Conservation (phyloP, 164 flowering plant genomes). For the Umbellularia californica region DNA sequence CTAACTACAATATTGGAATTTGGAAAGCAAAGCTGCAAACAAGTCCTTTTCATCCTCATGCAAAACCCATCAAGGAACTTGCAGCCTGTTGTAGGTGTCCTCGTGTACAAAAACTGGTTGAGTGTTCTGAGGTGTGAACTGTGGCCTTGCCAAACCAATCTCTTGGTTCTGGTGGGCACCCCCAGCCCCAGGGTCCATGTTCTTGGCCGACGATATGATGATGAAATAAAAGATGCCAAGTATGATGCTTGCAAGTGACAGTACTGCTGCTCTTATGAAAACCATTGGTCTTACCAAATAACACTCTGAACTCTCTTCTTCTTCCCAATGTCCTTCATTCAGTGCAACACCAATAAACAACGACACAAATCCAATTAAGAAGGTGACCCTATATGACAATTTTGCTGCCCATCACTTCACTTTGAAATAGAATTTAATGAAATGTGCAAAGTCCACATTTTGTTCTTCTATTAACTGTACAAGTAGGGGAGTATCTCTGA, state of each 20-base stretch:
- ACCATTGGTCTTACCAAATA: slow-evolving; percentile 88
- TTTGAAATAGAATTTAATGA: too few relatives aligned
- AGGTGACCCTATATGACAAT: slow-evolving; percentile 64
- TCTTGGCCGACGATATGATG: slow-evolving; percentile 37
- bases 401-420: too few relatives aligned
- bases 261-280: slow-evolving; percentile 67
- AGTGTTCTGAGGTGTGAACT: slow-evolving; percentile 37
- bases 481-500: too few relatives aligned
- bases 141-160: slow-evolving; percentile 78
- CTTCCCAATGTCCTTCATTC: slow-evolving; percentile 60
- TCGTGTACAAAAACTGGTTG: slow-evolving; percentile 83
- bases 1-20: too few relatives aligned
- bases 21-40: too few relatives aligned
- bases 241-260: slow-evolving; percentile 56
- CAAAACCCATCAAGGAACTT: slow-evolving; percentile 32
- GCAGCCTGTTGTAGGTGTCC: slow-evolving; percentile 76
- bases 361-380: slow-evolving; percentile 68
- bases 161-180: slow-evolving; percentile 28
- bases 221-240: slow-evolving; percentile 67
- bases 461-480: too few relatives aligned
- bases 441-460: too few relatives aligned
- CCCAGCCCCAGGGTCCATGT: slow-evolving; percentile 12
- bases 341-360: slow-evolving; percentile 78
- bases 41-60: background rate
- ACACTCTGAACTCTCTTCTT: slow-evolving; percentile 52